phyloP scores from a whole-genome alignment of 129 eudicot genomes.

The Flaveria robusta region DNA sequence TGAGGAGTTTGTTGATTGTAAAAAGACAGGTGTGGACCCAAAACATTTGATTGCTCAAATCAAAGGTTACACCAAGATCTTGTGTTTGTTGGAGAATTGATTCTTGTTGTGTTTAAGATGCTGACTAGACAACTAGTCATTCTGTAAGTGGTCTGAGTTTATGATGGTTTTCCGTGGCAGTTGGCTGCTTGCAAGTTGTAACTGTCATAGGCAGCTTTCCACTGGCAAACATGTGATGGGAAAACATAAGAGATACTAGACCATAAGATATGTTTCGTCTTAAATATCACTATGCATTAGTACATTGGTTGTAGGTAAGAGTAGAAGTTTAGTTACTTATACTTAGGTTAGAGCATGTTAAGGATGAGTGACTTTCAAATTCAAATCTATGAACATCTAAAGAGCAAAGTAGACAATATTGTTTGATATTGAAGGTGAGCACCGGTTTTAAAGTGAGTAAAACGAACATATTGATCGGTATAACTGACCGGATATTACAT shows the following conservation, averaged over 20 bases:
- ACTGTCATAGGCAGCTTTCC: conserved; percentile 35
- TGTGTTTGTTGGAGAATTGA: conserved; percentile 21
- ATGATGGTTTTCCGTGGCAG: conserved; percentile 22
- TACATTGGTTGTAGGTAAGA: too few species aligned
- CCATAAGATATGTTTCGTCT: too few species aligned
- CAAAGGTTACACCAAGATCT: conserved; percentile 24
- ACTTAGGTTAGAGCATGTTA: too few species aligned
- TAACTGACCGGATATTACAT: too few species aligned
- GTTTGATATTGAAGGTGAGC: too few species aligned
- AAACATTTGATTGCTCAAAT: conserved; percentile 11
- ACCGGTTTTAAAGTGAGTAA: too few species aligned
- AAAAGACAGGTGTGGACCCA: conserved; percentile 25
- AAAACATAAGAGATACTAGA: not conserved
- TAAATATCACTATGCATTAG: too few species aligned
- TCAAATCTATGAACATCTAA: too few species aligned
- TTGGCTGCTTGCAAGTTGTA: conserved; percentile 35
- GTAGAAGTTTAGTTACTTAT: too few species aligned
- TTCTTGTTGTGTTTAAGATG: conserved; percentile 12
- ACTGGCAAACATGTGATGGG: conserved; percentile 33
- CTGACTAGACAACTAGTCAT: conserved; percentile 23
- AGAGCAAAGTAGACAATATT: too few species aligned
- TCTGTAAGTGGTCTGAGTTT: conserved; percentile 21
- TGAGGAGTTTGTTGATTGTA: not conserved
- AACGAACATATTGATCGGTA: too few species aligned
- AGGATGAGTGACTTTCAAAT: too few species aligned